Evolutionary conservation across 306 rosid species (phyloP).

Genomic region (Castanea sativa): DNA sequence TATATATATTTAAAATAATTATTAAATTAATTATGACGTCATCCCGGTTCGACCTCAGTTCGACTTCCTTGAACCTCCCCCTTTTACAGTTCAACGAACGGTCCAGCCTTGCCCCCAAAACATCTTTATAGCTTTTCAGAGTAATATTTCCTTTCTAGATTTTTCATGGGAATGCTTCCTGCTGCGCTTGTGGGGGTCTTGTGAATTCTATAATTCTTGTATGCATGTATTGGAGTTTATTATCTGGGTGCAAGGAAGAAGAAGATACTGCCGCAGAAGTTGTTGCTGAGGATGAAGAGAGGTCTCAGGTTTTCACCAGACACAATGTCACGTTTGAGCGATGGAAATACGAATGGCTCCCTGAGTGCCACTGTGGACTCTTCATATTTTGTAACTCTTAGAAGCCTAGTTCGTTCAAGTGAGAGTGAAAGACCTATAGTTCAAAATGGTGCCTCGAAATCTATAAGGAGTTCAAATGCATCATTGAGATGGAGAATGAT

Average conservation of each 20-base stretch:
- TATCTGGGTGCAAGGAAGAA: conserved; percentile 55
- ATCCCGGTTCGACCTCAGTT: too few species aligned
- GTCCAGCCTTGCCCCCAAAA: conserved; percentile 51
- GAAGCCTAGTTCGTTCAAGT: conserved; percentile 30
- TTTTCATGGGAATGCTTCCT: conserved; percentile 73
- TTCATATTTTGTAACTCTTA: conserved; percentile 27
- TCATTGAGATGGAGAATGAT: conserved; percentile 48
- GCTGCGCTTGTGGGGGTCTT: conserved; percentile 70
- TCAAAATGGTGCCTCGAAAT: conserved; percentile 24
- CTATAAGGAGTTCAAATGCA: conserved; percentile 36
- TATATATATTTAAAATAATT: too few species aligned
- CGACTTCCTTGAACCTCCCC: too few species aligned
- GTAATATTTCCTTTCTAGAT: conserved; percentile 60
- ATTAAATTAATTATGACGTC: too few species aligned
- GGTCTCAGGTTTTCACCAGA: conserved; percentile 84
- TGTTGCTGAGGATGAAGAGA: conserved; percentile 53
- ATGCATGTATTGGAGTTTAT: conserved; percentile 57
- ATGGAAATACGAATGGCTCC: conserved; percentile 40
- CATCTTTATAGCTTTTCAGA: conserved; percentile 73
- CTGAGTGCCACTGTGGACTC: background rate
- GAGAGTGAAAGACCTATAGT: conserved; percentile 46
- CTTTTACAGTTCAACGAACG: too few species aligned
- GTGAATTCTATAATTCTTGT: conserved; percentile 64
- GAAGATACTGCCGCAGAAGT: conserved; percentile 44
- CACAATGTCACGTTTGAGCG: conserved; percentile 74